Evolutionary conservation across 2,329 filamentous ascomycete species (phyloP).

Genomic region (Cladophialophora bantiana): DNA sequence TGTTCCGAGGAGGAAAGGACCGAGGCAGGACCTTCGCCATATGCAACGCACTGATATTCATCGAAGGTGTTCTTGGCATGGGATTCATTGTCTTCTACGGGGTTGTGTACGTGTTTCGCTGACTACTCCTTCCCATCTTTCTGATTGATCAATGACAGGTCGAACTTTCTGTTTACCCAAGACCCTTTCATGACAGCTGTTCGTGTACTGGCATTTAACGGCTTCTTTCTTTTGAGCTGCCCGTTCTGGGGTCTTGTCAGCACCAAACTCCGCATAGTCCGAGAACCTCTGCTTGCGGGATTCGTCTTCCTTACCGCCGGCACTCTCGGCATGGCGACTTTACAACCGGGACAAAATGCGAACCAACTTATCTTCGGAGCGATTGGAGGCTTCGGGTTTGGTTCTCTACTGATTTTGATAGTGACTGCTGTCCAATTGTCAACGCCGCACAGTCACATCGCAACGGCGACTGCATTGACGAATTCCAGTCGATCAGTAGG

Average conservation of each 20-base stretch:
- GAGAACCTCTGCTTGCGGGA: conserved; percentile 9
- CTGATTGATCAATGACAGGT: too few relatives aligned
- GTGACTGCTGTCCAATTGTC: conserved; percentile 15
- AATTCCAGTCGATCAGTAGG: conserved; percentile 3
- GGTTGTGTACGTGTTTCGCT: conserved; percentile 1
- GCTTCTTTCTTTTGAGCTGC: neutral
- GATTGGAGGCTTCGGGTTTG: conserved; percentile 16
- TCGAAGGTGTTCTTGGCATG: conserved; percentile 20
- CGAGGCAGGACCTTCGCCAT: conserved; percentile 18
- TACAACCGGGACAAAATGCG: conserved; percentile 12
- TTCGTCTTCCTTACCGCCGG: conserved; percentile 12
- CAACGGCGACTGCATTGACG: conserved; percentile 19
- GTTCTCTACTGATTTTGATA: conserved; percentile 10
- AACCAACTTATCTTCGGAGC: conserved; percentile 6
- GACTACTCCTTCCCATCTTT: too few relatives aligned
- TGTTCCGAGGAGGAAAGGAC: conserved; percentile 19
- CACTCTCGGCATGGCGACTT: conserved; percentile 7
- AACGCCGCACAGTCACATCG: conserved; percentile 13
- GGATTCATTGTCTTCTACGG: conserved; percentile 24
- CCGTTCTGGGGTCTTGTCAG: conserved; percentile 4
- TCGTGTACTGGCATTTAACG: neutral
- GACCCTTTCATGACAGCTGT: neutral
- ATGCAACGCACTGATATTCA: conserved; percentile 22
- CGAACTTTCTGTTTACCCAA: conserved; percentile 1
- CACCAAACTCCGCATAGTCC: conserved; percentile 11